Percentiles rank a stretch among this genome's conserved stretches.
Conservation (phyloP, 768 basidiomycete species). For the Podaxis sp. region DNA sequence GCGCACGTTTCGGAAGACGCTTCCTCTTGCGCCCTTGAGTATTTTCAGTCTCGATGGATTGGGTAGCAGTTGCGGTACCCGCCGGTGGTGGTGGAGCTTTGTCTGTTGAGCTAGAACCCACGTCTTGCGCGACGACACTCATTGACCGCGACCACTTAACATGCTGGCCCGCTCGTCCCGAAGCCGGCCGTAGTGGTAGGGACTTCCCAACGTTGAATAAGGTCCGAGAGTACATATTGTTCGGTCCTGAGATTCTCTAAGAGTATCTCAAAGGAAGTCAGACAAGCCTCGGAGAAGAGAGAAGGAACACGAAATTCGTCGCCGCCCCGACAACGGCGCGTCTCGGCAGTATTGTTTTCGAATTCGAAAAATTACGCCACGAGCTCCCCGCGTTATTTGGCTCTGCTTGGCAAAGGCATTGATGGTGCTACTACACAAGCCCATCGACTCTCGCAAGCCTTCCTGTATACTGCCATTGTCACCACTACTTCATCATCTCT, state of each 20-base stretch:
- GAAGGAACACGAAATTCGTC: background rate
- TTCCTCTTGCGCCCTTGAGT: constrained; percentile 30
- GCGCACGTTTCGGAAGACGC: constrained; percentile 39
- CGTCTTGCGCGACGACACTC: constrained; percentile 1
- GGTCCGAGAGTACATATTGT: background rate
- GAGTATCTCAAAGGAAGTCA: background rate
- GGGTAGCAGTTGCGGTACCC: background rate
- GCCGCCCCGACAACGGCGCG: background rate
- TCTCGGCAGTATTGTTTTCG: background rate
- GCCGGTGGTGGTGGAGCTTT: constrained; percentile 2
- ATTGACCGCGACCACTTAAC: constrained; percentile 1
- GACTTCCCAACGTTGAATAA: background rate
- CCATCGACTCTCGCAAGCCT: background rate
- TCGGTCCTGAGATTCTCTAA: background rate
- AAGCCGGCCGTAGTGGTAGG: background rate
- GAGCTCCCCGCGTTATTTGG: constrained; percentile 12
- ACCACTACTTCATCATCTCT: background rate
- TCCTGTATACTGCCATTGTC: background rate
- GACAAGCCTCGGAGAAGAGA: background rate
- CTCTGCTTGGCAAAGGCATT: constrained; percentile 11
- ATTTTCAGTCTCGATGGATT: constrained; percentile 12
- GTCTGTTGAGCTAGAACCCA: background rate
- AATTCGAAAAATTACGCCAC: constrained; percentile 1
- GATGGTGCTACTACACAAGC: background rate
- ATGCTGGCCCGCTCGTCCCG: constrained; percentile 5